Evolutionary conservation across 2,329 filamentous ascomycete genomes (phyloP).

Genomic region (Aspergillus candidus): DNA sequence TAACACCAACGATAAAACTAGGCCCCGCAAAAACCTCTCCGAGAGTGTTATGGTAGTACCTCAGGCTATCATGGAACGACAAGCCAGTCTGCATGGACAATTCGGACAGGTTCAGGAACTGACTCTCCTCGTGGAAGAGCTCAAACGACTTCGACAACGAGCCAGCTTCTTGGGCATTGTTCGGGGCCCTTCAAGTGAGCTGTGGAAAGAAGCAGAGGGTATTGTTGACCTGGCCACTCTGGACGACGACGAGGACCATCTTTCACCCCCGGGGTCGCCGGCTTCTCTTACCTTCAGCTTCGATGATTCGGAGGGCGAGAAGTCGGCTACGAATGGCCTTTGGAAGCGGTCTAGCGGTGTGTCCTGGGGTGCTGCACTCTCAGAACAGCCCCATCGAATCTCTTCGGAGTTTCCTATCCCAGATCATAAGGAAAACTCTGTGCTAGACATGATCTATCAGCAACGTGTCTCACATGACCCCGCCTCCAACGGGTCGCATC

Average conservation of each 20-base stretch:
- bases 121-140: slow-evolving; percentile 58
- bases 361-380: slow-evolving; percentile 26
- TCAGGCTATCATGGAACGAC: slow-evolving; percentile 57
- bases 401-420: slow-evolving; percentile 32
- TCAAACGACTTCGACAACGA: slow-evolving; percentile 55
- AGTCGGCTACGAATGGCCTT: slow-evolving; percentile 26
- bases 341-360: slow-evolving; percentile 28
- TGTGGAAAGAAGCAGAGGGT: slow-evolving; percentile 61
- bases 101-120: slow-evolving; percentile 60
- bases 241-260: slow-evolving; percentile 53
- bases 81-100: slow-evolving; percentile 60
- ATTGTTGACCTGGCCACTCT: slow-evolving; percentile 63
- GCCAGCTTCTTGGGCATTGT: slow-evolving; percentile 50
- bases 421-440: slow-evolving; percentile 52
- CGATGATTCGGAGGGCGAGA: slow-evolving; percentile 52
- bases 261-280: slow-evolving; percentile 47
- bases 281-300: slow-evolving; percentile 54
- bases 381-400: slow-evolving; percentile 22
- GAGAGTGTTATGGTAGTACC: slow-evolving; percentile 47
- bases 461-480: slow-evolving; percentile 34
- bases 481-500: slow-evolving; percentile 18
- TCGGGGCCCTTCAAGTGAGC: slow-evolving; percentile 46
- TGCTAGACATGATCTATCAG: slow-evolving; percentile 56
- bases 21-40: slow-evolving; percentile 16
- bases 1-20: slow-evolving; percentile 38